A percentile compares a stretch with the other conserved stretches of the same genome.
Conservation (phyloP, 208 protist genomes). For the Trypanosomatidae sp. region DNA sequence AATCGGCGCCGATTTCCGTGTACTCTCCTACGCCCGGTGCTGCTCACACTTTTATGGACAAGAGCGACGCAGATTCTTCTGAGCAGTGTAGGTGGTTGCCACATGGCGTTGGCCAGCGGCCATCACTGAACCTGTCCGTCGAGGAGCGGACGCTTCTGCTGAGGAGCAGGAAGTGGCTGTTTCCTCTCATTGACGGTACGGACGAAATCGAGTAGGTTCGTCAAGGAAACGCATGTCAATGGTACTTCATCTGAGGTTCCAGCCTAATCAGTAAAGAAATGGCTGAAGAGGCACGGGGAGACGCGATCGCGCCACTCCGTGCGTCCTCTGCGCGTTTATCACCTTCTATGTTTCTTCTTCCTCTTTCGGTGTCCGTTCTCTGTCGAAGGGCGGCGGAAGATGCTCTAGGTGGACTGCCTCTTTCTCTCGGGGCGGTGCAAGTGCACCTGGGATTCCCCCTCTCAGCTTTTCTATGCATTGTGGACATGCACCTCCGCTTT, state of each 20-base stretch:
- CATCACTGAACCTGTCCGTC: conserved; percentile 17
- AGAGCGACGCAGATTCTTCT: background rate
- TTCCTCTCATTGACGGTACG: conserved; percentile 21
- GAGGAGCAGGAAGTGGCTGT: conserved; percentile 22
- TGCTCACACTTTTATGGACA: background rate
- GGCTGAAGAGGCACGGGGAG: background rate
- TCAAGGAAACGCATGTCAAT: background rate
- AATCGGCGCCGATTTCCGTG: background rate
- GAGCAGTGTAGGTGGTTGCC: background rate
- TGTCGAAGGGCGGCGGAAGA: background rate
- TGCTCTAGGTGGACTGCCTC: background rate
- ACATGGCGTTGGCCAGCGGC: background rate
- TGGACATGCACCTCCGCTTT: background rate
- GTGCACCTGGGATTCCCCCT: background rate
- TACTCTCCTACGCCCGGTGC: background rate
- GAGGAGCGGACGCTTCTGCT: conserved; percentile 27
- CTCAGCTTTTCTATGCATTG: background rate
- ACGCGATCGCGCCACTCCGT: background rate
- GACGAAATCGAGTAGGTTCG: conserved; percentile 14
- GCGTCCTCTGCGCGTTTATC: background rate
- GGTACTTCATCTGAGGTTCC: background rate
- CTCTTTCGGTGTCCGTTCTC: background rate
- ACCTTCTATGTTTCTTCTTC: background rate
- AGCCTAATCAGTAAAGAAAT: no score
- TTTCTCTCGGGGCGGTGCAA: background rate